Evolutionary conservation across 2,329 filamentous ascomycete genomes (phyloP).

Genomic region (Cryphonectria naterciae): DNA sequence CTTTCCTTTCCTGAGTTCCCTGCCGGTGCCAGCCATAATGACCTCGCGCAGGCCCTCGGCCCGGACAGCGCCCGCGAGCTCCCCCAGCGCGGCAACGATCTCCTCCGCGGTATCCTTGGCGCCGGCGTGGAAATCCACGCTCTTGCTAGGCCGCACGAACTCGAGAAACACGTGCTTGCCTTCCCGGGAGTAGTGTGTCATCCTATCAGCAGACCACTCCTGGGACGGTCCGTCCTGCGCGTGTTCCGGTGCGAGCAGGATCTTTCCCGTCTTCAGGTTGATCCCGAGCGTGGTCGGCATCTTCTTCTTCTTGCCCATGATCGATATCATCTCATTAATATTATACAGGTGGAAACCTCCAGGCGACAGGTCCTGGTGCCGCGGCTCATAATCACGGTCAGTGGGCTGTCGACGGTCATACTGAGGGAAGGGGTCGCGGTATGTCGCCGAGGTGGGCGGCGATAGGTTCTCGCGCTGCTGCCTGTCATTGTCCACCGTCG

Average conservation of each 20-base stretch:
- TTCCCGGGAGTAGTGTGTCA: slow-evolving; percentile 97
- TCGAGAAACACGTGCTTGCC: slow-evolving; percentile 98
- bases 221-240: slow-evolving; percentile 80
- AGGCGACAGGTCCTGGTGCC: slow-evolving; percentile 56
- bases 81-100: slow-evolving; percentile 85
- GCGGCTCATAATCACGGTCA: slow-evolving; percentile 36
- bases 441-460: slow-evolving; percentile 40
- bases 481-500: slow-evolving; percentile 33
- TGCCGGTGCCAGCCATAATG: slow-evolving; percentile 74
- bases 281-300: slow-evolving; percentile 98
- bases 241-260: slow-evolving; percentile 89
- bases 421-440: slow-evolving; percentile 29
- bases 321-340: slow-evolving; percentile 95
- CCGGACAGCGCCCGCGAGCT: slow-evolving; percentile 82
- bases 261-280: slow-evolving; percentile 83
- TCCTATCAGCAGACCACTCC: slow-evolving; percentile 92
- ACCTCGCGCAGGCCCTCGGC: slow-evolving; percentile 87
- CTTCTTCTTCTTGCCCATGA: slow-evolving; percentile 96
- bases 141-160: slow-evolving; percentile 88
- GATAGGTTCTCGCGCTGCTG: slow-evolving; percentile 35
- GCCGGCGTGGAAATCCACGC: slow-evolving; percentile 94
- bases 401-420: slow-evolving; percentile 38
- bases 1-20: slow-evolving; percentile 72
- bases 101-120: slow-evolving; percentile 96
- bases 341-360: slow-evolving; percentile 94